Base-by-base conservation (phyloP, 169 alveolate genomes). In the Eimeria acervulina region DNA sequence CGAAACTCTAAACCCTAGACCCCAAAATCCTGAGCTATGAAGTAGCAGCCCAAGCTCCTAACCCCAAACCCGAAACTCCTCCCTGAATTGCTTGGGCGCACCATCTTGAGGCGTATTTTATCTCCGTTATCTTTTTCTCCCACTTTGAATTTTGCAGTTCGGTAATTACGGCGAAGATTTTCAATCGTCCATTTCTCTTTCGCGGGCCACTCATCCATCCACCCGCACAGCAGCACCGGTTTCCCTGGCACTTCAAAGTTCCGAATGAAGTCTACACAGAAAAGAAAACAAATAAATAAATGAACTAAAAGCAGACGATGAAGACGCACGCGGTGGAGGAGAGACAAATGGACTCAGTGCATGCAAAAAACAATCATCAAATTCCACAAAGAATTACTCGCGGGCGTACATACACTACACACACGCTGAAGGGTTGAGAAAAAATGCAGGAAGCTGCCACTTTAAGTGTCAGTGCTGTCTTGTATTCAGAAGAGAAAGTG, bases 141-240 rank as follows among this genome's bases (percentile, higher is more conserved):
- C 40, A 95, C 95, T 55, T 95, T 95, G 87, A 95, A 87, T 28
- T 78, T 47, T 12, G 89, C 93, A 31, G 87, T 31, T 19, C 78
- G 33, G 42, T 84, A 87, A 36, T 28, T 23, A 47, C 88, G 52
- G 2, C 74, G 90, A 12, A 95, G 72, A 3, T 5, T 40, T 42
- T 38, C 66, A 2, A 72, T 63, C 26, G 52, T 80, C 95, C 95
- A 95, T 31, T 78, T 68, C 59, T 66, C 36, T 93, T 78, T 90
- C 28, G 95, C 97, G 19, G 97, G 97, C 97, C 97, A 95, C 2
- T 78, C 97, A 55, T 89, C 95, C 90, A 95, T 95, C 95, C 95
- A 90, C 1, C 97, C 97, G 55, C 87, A 36, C 33, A 95, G 89
- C 21, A 95, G 78, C 66, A 95, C 97, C 8, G 97, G 97, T 38